Base-by-base conservation (phyloP, 2,329 filamentous ascomycete genomes). In the Penicillium polonicum region DNA sequence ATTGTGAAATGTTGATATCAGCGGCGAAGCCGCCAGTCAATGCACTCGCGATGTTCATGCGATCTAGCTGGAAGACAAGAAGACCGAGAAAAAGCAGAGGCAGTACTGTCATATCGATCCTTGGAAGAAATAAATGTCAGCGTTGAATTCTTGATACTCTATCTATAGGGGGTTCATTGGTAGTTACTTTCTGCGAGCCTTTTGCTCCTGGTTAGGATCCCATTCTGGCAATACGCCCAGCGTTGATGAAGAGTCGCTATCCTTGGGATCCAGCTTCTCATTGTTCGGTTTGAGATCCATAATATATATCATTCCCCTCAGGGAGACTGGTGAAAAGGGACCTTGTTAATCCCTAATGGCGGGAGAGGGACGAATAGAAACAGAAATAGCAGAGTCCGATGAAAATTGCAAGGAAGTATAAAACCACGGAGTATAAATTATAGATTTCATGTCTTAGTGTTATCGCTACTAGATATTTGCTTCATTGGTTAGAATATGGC, bases 21-120 rank as follows among this genome's bases (percentile, higher is more conserved):
- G 27, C 23, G 0, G 48, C 48, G 10, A 51, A 51, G 9, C 27
- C 38, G 7, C 48, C 48, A 8, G 48, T 51, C 8, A 51, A 31
- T 12, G 48, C 48, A 10, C 48, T 51, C 3, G 48, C 48, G 5
- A 51, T 23, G 2, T 51, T 51, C 36, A 31, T 51, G 5, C 48
- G 25, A 21, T 51, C 48, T 5, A 51, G 38, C 5, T 51, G 48
- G 48, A 48, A 48, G 17, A 48, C 46, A 36, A 48, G 46, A 27
- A 48, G 46, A 23, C 46, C 46, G 46, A 48, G 46, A 17, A 48
- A 48, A 36, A 48, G 46, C 21, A 48, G 21, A n/a, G 46, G 46
- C 15, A 48, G 9, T 0, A 48, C 46, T 1, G 46, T 12, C 21
- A 48, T 23, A 36, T 48, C 46, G 13, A 48, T 48, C 21, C 46